Base-by-base conservation (phyloP, 169 alveolate species). In the Eimeria praecox region DNA sequence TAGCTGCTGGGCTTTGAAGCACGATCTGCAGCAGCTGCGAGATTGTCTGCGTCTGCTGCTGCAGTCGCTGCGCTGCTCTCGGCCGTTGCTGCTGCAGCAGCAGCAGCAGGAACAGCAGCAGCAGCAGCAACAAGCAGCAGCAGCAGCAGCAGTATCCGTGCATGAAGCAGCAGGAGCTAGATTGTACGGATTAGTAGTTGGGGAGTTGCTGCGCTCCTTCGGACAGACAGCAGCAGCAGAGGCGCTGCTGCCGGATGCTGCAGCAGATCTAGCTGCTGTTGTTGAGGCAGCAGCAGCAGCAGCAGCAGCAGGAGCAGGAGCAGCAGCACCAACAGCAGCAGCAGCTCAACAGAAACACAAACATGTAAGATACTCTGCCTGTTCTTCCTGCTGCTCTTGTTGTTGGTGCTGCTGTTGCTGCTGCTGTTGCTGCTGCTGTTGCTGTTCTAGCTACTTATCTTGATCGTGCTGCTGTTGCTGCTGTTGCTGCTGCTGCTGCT, bases 291-390 rank as follows among this genome's bases (percentile, higher is more conserved):
- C 89, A 42, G 89, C 89, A 78, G 89, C 89, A 78, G 89, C 56
- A 18, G 89, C 89, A 40, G 89, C 89, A 14, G 59, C 89, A 14
- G 64, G 20, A 18, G 59, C 14, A 9, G 59, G 14, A 52, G 59
- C 59, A 56, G 89, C 89, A 42, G 89, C 89, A 78, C 64, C 59
- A 56, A 64, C 89, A 42, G 89, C 89, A 78, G 89, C 89, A 78
- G 89, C 56, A 18, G 89, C 89, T 8, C 38, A 10, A 38, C 89
- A 78, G 40, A 24, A 78, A 64, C 89, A 78, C 10, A 9, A 78
- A 27, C 66, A 38, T 3, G 89, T 78, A 44, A 78, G 89, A 38
- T 33, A n/a, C 54, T 38, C 22, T 8, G 20, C 20, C 59, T 52
- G 59, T 14, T 52, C 20, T 14, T 52, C 20, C 59, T 52, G 89